Evolutionary conservation across 2,329 filamentous ascomycete species (phyloP).

Genomic region (Colletotrichum spinosum): DNA sequence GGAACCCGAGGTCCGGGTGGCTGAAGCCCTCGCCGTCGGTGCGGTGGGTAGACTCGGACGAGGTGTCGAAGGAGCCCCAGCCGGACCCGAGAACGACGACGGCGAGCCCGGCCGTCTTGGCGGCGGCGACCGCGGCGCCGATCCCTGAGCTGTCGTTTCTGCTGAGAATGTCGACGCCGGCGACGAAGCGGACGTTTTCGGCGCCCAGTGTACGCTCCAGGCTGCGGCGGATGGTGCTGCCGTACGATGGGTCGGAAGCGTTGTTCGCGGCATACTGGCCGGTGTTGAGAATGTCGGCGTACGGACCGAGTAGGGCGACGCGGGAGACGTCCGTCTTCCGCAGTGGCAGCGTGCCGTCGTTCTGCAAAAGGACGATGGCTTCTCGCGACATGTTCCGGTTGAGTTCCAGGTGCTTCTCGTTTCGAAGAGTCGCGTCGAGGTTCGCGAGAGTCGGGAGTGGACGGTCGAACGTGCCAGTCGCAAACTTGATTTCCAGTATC

Average conservation of each 20-base stretch:
- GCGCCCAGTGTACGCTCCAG: constrained; percentile 37
- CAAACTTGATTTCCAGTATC: constrained; percentile 46
- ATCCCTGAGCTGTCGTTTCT: constrained; percentile 39
- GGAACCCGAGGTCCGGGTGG: constrained; percentile 47
- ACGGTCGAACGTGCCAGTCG: constrained; percentile 43
- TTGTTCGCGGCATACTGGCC: constrained; percentile 41
- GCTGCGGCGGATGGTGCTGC: constrained; percentile 39
- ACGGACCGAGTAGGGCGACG: constrained; percentile 39
- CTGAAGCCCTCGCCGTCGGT: constrained; percentile 48
- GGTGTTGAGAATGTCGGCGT: constrained; percentile 40
- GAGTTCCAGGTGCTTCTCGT: constrained; percentile 34
- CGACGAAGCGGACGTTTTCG: constrained; percentile 40
- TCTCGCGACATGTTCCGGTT: constrained; percentile 40
- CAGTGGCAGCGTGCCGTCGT: constrained; percentile 38
- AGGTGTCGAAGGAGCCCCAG: constrained; percentile 41
- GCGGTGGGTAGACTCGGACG: constrained; percentile 41
- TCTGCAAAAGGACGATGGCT: constrained; percentile 41
- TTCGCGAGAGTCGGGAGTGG: constrained; percentile 40
- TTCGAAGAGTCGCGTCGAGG: constrained; percentile 35
- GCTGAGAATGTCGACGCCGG: constrained; percentile 35
- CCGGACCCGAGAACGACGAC: constrained; percentile 46
- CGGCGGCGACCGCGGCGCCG: constrained; percentile 42
- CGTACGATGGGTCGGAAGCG: constrained; percentile 38
- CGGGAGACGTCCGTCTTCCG: constrained; percentile 1
- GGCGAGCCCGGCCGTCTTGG: constrained; percentile 44